Evolutionary conservation across 2,329 filamentous ascomycete species (phyloP), one percentile per base, ranked within the genome.

Genomic region (Corniculantispora saksenae): DNA sequence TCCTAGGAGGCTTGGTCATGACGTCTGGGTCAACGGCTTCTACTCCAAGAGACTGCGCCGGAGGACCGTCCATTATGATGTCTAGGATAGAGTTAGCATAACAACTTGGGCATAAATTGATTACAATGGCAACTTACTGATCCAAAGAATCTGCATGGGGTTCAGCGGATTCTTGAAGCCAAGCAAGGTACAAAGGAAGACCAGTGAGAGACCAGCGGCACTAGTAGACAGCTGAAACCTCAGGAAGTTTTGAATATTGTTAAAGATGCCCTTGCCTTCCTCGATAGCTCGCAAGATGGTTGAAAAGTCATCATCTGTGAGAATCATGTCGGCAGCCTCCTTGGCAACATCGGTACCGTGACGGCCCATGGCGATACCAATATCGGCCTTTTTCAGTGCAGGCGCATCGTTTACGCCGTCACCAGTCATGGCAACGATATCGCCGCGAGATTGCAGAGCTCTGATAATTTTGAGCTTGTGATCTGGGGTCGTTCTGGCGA

Each of bases 91-190:
- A 19, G 12, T 48, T 38, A 32, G 15, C 6, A 8, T 13, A 27
- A 21, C n/a, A 9, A 3, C 19, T 56, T 40, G n/a, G n/a, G n/a
- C 25, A 32, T 32, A 35, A 12, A 7, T 13, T 53, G 3, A 23
- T 13, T 25, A n/a, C 12, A 25, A 50, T 8, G n/a, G 57, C 8
- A 15, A 86, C 93, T 81, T 82, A 97, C 94, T 99, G 74, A 99
- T 99, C 95, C 95, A 99, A 50, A 99, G 85, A 81, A 99, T 99
- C 81, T 99, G 95, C 95, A 99, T 99, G 58, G 95, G 93, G 76
- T 99, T 99, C 67, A 99, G 84, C 54, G 95, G 96, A 75, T 95
- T 97, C 79, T 93, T 94, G 81, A 96, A 95, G 47, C 95, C 95
- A 67, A 97, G 85, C 70, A 92, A 91, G 35, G 93, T 97, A 82